Conservation (phyloP, 768 basidiomycete species). For the Tylopilus vinaceipallidus region DNA sequence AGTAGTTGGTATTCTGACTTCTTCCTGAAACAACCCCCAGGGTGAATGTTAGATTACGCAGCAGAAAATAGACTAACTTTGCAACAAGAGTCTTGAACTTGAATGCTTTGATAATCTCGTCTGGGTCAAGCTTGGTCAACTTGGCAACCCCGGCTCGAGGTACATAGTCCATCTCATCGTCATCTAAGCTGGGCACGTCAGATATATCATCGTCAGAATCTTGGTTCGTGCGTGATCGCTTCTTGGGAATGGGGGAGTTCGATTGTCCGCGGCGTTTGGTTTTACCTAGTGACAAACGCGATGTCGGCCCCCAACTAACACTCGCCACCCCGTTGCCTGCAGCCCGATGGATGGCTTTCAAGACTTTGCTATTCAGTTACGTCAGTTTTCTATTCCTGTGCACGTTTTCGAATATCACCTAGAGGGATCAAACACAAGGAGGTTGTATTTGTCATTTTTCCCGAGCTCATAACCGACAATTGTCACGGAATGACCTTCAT, state of each 20-base stretch:
- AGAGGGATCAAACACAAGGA: constrained; percentile 80
- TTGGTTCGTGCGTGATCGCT: constrained; percentile 25
- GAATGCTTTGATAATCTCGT: constrained; percentile 45
- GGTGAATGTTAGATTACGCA: not conserved
- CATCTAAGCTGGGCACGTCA: constrained; percentile 21
- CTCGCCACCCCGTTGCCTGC: constrained; percentile 14
- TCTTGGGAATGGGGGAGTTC: constrained; percentile 20
- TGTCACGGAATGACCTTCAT: constrained; percentile 82
- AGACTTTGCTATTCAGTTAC: constrained; percentile 9
- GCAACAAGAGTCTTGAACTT: constrained; percentile 48
- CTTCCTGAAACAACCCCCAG: constrained; percentile 13
- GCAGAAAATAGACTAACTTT: constrained; percentile 35
- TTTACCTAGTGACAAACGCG: constrained; percentile 11
- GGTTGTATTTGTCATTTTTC: constrained; percentile 52
- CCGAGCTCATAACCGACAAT: constrained; percentile 81
- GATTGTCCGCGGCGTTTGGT: constrained; percentile 25
- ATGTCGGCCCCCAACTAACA: constrained; percentile 10
- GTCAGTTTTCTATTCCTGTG: constrained; percentile 4
- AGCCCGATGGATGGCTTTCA: constrained; percentile 16
- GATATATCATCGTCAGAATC: constrained; percentile 30
- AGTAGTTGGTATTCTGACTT: constrained; percentile 75
- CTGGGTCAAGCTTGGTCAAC: constrained; percentile 28
- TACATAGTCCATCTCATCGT: constrained; percentile 3
- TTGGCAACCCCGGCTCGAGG: not conserved
- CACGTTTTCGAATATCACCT: constrained; percentile 39